Conservation (phyloP, 2,329 filamentous ascomycete species). For the Proliferodiscus dingleyae region DNA sequence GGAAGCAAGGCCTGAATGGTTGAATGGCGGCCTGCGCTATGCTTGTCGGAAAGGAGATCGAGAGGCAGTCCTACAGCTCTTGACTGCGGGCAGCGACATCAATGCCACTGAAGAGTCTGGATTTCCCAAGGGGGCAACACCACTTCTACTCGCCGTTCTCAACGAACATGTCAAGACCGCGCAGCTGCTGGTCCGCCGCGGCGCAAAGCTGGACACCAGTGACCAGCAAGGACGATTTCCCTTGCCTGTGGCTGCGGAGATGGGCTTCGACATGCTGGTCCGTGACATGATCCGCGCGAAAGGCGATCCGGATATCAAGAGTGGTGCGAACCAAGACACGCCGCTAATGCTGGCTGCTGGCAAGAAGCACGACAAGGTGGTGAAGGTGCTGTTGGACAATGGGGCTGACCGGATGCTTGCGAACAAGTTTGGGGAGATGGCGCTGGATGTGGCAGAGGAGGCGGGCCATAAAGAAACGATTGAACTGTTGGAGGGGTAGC, state of each 20-base stretch:
- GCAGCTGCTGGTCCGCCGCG: slow-evolving; percentile 10
- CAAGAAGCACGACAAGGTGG: slow-evolving; percentile 10
- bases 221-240: slow-evolving; percentile 9
- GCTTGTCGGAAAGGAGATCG: slow-evolving; percentile 3
- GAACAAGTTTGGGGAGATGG: slow-evolving; percentile 15
- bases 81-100: slow-evolving; percentile 11
- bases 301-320: slow-evolving; percentile 11
- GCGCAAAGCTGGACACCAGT: slow-evolving; percentile 7
- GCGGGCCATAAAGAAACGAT: slow-evolving; percentile 7
- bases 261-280: slow-evolving; percentile 12
- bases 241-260: slow-evolving; percentile 8
- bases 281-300: slow-evolving; percentile 11
- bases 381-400: slow-evolving; percentile 11
- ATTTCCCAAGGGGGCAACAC: background rate
- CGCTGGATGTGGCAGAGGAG: slow-evolving; percentile 18
- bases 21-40: slow-evolving; percentile 5
- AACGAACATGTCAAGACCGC: slow-evolving; percentile 7
- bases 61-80: slow-evolving; percentile 3
- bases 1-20: background rate
- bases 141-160: slow-evolving; percentile 11
- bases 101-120: background rate
- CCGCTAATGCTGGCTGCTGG: slow-evolving; percentile 8
- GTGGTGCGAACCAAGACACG: slow-evolving; percentile 15
- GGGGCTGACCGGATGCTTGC: slow-evolving; percentile 1
- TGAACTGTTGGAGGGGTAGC: slow-evolving; percentile 8